A percentile compares a stretch with the other conserved stretches of the same genome.
Evolutionary conservation across 306 rosid genomes (phyloP).

Genomic region (Pueraria montana): DNA sequence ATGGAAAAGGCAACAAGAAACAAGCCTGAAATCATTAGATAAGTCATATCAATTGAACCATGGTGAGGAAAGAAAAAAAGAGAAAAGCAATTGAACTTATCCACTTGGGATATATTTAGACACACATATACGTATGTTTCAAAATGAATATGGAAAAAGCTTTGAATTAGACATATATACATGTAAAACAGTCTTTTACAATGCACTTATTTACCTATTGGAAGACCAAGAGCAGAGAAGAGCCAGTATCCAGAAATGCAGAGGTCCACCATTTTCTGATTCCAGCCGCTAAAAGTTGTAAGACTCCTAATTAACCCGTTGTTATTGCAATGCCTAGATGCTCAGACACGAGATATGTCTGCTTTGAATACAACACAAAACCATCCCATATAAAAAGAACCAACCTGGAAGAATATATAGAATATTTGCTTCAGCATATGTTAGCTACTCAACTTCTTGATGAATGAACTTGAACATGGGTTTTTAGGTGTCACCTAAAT

Average conservation of each 20-base stretch:
- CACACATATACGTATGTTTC: not conserved
- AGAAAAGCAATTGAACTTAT: not conserved
- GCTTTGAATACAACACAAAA: too few relatives aligned
- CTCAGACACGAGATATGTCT: slow-evolving; percentile 71
- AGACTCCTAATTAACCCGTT: slow-evolving; percentile 93
- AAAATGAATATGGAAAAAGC: not conserved
- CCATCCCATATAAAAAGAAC: too few relatives aligned
- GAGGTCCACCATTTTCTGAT: slow-evolving; percentile 80
- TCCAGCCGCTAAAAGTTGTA: slow-evolving; percentile 85
- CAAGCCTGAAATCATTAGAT: too few relatives aligned
- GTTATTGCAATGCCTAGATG: slow-evolving; percentile 76
- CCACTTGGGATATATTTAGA: not conserved
- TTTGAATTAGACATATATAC: not conserved
- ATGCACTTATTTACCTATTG: slow-evolving; percentile 58
- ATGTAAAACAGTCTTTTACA: not conserved
- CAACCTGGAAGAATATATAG: too few relatives aligned
- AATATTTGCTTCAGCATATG: too few relatives aligned
- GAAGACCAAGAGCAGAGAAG: slow-evolving; percentile 59
- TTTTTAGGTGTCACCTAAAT: too few relatives aligned
- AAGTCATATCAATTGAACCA: not conserved
- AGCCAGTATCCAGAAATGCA: slow-evolving; percentile 69
- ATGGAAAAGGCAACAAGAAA: too few relatives aligned
- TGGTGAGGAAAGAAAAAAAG: not conserved
- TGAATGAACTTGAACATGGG: too few relatives aligned
- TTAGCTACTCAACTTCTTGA: too few relatives aligned